Base-by-base conservation (phyloP, 208 protist genomes). In the Trypanosoma brucei region DNA sequence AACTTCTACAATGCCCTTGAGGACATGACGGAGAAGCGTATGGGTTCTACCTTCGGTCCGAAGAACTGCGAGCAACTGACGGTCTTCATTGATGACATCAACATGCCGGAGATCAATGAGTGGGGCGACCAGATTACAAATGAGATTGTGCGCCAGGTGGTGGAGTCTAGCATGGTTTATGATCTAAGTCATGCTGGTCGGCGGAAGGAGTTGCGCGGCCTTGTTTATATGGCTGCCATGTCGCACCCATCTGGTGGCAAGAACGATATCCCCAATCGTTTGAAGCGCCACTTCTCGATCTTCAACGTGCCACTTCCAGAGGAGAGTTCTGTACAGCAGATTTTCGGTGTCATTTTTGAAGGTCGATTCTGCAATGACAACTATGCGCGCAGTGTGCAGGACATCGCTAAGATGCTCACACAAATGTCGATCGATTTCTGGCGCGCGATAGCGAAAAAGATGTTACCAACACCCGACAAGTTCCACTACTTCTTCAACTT, bases 401-500 rank as follows among this genome's bases (percentile, higher is more conserved):
- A 97, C 57, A 75, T 96, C 42, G 81, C 94, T 11, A 71, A 78
- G 45, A 83, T 95, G 87, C 79, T 96, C 38, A 97, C 94, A 7
- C 81, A 79, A 63, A 94, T 94, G 83, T 94, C 94, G 22, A 97
- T 96, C 80, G 84, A 79, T 67, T 97, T 97, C 72, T 96, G 92
- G 91, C 79, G 88, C 69, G 65, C 72, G 30, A 94, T 96, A 66
- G 74, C 79, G 39, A 88, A 84, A 65, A 94, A 91, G 62, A 97
- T 99, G 92, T 76, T 98, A 38, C 97, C 97, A 49, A 99, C 97
- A 1, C 97, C 97, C 14, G 89, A 95, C 59, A 98, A 98, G 79
- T 98, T 98, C 77, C 97, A 99, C 77, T 99, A 99, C 88, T 90
- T 98, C 57, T 99, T 99, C 83, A 99, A 98, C 83, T 82, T 99